Evolutionary conservation across 2,329 filamentous ascomycete genomes (phyloP).

Genomic region (Emergomyces orientalis): DNA sequence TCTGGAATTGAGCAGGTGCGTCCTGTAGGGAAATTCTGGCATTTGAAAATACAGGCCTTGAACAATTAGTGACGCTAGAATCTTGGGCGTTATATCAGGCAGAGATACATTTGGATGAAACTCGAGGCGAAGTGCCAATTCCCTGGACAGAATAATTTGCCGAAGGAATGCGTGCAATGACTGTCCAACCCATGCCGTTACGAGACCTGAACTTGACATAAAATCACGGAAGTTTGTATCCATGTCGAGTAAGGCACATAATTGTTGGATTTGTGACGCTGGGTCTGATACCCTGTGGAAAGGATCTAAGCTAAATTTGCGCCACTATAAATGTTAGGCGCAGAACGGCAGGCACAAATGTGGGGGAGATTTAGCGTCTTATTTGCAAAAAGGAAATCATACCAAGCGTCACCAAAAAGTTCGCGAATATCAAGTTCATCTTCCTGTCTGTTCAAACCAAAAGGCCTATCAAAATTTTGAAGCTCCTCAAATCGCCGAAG

Average conservation of each 20-base stretch:
- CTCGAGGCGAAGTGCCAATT: neutral
- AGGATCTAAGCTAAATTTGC: neutral
- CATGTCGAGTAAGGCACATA: neutral
- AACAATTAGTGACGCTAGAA: neutral
- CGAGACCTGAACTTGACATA: neutral
- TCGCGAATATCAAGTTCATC: neutral
- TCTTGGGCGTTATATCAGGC: neutral
- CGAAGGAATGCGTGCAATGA: neutral
- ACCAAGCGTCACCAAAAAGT: neutral
- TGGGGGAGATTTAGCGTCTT: neutral
- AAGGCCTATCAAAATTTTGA: neutral
- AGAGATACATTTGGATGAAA: neutral
- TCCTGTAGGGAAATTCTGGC: neutral
- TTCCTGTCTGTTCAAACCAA: neutral
- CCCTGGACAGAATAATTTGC: neutral
- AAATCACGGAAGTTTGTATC: neutral
- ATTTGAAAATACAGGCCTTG: neutral
- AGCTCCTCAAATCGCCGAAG: neutral
- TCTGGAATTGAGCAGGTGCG: neutral
- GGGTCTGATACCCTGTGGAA: neutral
- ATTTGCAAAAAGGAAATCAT: neutral
- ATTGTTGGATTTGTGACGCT: neutral
- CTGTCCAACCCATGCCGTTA: neutral
- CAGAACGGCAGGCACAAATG: neutral
- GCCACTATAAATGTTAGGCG: neutral